Percentiles rank a stretch among this genome's conserved stretches.
Evolutionary conservation across 495 filamentous ascomycete genomes (phyloP).

Genomic region (Talaromyces wortmannii): DNA sequence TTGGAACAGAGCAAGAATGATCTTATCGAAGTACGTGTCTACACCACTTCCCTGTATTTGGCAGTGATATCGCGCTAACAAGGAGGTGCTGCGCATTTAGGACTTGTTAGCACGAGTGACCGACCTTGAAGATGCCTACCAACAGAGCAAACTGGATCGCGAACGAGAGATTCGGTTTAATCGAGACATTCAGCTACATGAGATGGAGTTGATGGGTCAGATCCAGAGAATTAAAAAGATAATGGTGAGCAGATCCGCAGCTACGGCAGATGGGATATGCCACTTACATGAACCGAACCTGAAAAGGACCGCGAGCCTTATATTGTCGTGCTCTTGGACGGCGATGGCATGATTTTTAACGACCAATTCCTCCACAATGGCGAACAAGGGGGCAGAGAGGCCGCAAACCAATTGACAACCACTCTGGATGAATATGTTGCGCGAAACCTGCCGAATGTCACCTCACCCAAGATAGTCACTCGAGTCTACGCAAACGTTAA

Average conservation of each 20-base stretch:
- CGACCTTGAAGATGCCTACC: conserved; percentile 37
- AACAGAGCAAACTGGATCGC: conserved; percentile 44
- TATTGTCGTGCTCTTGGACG: conserved; percentile 69
- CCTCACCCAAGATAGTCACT: conserved; percentile 54
- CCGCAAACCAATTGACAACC: conserved; percentile 54
- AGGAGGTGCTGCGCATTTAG: conserved; percentile 14
- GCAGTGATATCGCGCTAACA: conserved; percentile 2
- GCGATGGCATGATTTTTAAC: conserved; percentile 70
- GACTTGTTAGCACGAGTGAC: conserved; percentile 43
- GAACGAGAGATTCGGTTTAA: conserved; percentile 50
- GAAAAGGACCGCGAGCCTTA: conserved; percentile 68
- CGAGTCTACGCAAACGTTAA: conserved; percentile 65
- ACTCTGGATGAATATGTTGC: conserved; percentile 43
- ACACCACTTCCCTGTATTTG: conserved; percentile 2
- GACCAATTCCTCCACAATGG: conserved; percentile 58
- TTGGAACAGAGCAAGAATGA: conserved; percentile 46
- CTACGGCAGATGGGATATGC: background rate
- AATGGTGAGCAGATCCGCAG: conserved; percentile 30
- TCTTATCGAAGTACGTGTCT: conserved; percentile 42
- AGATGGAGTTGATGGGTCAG: conserved; percentile 46
- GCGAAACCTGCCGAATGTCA: conserved; percentile 36
- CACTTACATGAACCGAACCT: background rate
- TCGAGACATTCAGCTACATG: conserved; percentile 44
- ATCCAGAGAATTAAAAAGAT: conserved; percentile 40
- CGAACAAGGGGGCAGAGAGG: conserved; percentile 62